phyloP scores from a whole-genome alignment of 177 flowering plant genomes.

The Telopea speciosissima region DNA sequence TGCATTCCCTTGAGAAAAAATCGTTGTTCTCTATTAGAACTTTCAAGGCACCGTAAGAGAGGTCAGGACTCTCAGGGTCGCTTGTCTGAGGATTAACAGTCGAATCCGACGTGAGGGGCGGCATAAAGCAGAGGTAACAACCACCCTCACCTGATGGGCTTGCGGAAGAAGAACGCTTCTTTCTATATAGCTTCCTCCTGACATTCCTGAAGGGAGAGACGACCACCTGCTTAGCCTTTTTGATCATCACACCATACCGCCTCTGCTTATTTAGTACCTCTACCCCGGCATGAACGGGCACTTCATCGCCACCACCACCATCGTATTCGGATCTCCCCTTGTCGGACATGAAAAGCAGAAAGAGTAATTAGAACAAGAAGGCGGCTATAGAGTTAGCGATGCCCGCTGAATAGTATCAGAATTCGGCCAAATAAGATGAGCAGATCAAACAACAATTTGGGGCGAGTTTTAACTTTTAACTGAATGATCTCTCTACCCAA shows the following conservation, averaged over 20 bases:
- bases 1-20: constrained; percentile 18
- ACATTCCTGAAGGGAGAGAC: constrained; percentile 8
- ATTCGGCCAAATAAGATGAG: too few species aligned
- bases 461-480: too few species aligned
- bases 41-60: constrained; percentile 11
- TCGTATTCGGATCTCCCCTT: constrained; percentile 7
- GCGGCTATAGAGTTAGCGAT: too few species aligned
- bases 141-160: constrained; percentile 5
- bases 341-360: constrained; percentile 7
- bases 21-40: constrained; percentile 11
- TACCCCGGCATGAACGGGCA: not conserved
- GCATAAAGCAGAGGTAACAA: constrained; percentile 7
- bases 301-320: constrained; percentile 7
- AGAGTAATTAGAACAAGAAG: too few species aligned
- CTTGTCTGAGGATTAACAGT: constrained; percentile 5
- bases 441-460: too few species aligned
- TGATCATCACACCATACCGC: not conserved
- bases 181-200: constrained; percentile 6
- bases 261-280: not conserved
- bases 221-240: constrained; percentile 7
- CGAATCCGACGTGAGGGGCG: constrained; percentile 3
- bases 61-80: constrained; percentile 8
- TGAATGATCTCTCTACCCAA: too few species aligned
- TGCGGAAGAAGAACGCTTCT: constrained; percentile 2
- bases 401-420: too few species aligned